Base-by-base conservation (phyloP, 495 filamentous ascomycete genomes). In the Podospora conica region DNA sequence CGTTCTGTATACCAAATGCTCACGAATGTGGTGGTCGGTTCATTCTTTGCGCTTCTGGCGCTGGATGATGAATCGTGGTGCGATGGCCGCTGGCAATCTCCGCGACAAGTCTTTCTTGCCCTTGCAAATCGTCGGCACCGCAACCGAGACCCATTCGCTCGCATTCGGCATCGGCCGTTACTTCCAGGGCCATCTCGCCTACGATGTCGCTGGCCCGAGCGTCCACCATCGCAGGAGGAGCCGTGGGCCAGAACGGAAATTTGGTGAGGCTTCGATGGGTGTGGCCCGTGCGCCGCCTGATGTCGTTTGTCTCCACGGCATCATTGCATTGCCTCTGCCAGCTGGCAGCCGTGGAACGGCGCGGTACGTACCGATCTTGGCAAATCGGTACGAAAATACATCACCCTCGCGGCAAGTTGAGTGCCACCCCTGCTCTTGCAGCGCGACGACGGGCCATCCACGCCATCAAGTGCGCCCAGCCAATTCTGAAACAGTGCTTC, bases 401-500 rank as follows among this genome's bases (percentile, higher is more conserved):
- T 40, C 48, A 48, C 61, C 28, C 40, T 68, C 70, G 70, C 68
- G 68, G 71, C 67, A 40, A 27, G 55, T 33, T 25, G 22, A 40
- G 3, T n/a, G n/a, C n/a, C 10, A 53, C 56, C 55, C 66, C 66
- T 67, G 67, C 22, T 27, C 56, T 65, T 67, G 73, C 60, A 67
- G 66, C 63, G 20, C 60, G 68, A 60, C 29, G 58, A 66, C 66
- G 71, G 57, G 73, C 72, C 72, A 74, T 67, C 65, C 22, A 18
- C 61, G 57, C 58, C 53, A 54, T 61, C 58, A 29, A 22, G 63
- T 66, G 66, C 72, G 60, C 65, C 72, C 57, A 55, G 64, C 60
- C 64, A 21, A 65, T 27, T 65, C 64, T 65, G 64, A 59, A 60
- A 65, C 64, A 48, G 11, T 65, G 64, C 64, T 65, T 65, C 64